phyloP scores from a whole-genome alignment of 805 yeast genomes.

The Wickerhamomyces subpelliculosus region DNA sequence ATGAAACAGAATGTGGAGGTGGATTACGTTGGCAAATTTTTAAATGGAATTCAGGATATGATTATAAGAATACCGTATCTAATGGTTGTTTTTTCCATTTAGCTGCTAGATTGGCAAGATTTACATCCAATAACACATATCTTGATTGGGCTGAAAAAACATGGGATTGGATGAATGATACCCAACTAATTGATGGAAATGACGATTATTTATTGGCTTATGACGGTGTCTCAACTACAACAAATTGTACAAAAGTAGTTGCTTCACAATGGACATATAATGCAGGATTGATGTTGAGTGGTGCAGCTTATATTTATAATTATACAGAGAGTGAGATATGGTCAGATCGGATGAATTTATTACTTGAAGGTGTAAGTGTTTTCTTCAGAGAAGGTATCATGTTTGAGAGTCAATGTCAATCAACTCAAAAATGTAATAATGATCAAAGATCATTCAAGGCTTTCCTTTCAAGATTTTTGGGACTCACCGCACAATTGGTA shows the following conservation, averaged over 20 bases:
- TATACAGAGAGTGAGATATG: slow-evolving; percentile 60
- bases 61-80: slow-evolving; percentile 87
- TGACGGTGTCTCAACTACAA: slow-evolving; percentile 58
- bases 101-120: slow-evolving; percentile 82
- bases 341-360: slow-evolving; percentile 51
- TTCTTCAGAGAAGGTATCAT: slow-evolving; percentile 53
- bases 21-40: slow-evolving; percentile 97
- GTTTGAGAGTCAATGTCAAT: slow-evolving; percentile 84
- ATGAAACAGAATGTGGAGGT: slow-evolving; percentile 72
- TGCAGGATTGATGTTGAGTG: slow-evolving; percentile 71
- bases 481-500: slow-evolving; percentile 62
- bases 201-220: slow-evolving; percentile 33
- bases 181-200: slow-evolving; percentile 28
- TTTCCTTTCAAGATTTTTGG: slow-evolving; percentile 66
- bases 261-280: slow-evolving; percentile 79
- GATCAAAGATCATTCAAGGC: slow-evolving; percentile 95
- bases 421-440: slow-evolving; percentile 52
- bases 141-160: slow-evolving; percentile 66
- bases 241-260: slow-evolving; percentile 56
- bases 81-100: slow-evolving; percentile 85
- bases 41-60: slow-evolving; percentile 90
- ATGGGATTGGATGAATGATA: slow-evolving; percentile 73
- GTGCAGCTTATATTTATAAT: slow-evolving; percentile 76
- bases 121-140: slow-evolving; percentile 67
- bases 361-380: slow-evolving; percentile 47